Evolutionary conservation across 805 yeast species (phyloP).

Genomic region (Metschnikowia picachoensis): DNA sequence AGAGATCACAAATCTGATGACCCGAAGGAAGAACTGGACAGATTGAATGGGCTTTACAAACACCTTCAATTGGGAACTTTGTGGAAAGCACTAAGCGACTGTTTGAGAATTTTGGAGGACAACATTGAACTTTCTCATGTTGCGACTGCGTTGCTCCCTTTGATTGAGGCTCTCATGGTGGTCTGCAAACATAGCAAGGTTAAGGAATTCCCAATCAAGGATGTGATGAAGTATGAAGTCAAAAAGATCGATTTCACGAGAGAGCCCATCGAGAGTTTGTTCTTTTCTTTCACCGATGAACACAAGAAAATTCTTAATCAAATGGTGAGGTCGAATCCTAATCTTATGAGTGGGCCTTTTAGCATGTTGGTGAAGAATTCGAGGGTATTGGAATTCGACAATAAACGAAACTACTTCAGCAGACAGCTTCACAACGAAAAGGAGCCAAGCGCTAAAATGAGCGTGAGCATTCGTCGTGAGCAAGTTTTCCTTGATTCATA

Average conservation of each 20-base stretch:
- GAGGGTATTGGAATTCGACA: constrained; percentile 88
- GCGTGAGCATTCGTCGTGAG: constrained; percentile 74
- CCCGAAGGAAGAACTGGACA: constrained; percentile 34
- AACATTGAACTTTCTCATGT: constrained; percentile 47
- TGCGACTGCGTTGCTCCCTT: constrained; percentile 77
- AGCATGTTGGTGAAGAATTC: constrained; percentile 85
- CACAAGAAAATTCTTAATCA: constrained; percentile 85
- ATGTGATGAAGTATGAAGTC: constrained; percentile 56
- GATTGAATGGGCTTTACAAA: constrained; percentile 59
- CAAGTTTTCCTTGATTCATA: constrained; percentile 91
- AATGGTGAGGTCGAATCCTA: constrained; percentile 88
- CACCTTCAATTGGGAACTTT: constrained; percentile 67
- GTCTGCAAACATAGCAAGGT: constrained; percentile 86
- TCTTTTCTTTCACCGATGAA: constrained; percentile 82
- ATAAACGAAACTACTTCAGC: constrained; percentile 81
- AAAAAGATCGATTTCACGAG: constrained; percentile 61
- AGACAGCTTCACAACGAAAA: constrained; percentile 58
- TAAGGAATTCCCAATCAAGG: constrained; percentile 52
- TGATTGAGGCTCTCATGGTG: constrained; percentile 91
- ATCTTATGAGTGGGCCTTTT: constrained; percentile 94
- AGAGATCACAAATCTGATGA: constrained; percentile 17
- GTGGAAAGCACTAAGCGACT: constrained; percentile 82
- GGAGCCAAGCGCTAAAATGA: constrained; percentile 45
- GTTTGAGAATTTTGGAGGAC: constrained; percentile 60
- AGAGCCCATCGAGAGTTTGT: constrained; percentile 73